Evolutionary conservation across 1,284 basidiomycete species (phyloP), one percentile per base, ranked within the genome.

Genomic region (Meira nashicola): DNA sequence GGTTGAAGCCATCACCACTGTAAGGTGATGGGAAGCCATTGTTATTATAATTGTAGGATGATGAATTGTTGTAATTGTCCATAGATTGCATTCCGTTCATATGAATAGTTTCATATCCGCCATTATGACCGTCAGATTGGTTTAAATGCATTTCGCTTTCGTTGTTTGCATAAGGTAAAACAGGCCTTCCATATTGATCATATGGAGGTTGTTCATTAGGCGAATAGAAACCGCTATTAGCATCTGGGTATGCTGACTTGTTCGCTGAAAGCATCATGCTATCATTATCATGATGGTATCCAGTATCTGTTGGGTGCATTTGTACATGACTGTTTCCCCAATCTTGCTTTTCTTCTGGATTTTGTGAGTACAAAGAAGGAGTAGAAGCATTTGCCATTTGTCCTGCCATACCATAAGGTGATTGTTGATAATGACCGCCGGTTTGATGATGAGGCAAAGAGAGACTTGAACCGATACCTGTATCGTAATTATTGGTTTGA

Each of bases 31-130:
- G 28, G 28, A 33, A 33, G 28, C 46, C 46, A 8, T n/a, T 23
- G 39, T 58, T 39, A 15, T 28, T 41, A 33, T 49, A 25, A 23
- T 40, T 23, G 54, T 58, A 44, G 17, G 55, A 39, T 23, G 19
- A 33, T 37, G 19, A 15, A 21, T 37, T 54, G 47, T 40, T 12
- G 38, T 33, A 37, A 17, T 28, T 19, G 25, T 54, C n/a, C 19
- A 14, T 19, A 17, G 37, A 38, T 28, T 4, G 46, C 23, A 25
- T 48, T 5, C 25, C 12, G 21, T 58, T 15, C 57, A 58, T 58
- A 15, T 58, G 39, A 14, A 58, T 53, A 5, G 57, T 21, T 14
- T 58, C 57, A 49, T 58, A 55, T 2, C 57, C 57, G 8, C 57
- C 57, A 23, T 28, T 39, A 21, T 19, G 38, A n/a, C 48, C 48